Evolutionary conservation across 2,329 filamentous ascomycete species (phyloP), one percentile per base, ranked within the genome.

Genomic region (Verticillium zaregamsianum): DNA sequence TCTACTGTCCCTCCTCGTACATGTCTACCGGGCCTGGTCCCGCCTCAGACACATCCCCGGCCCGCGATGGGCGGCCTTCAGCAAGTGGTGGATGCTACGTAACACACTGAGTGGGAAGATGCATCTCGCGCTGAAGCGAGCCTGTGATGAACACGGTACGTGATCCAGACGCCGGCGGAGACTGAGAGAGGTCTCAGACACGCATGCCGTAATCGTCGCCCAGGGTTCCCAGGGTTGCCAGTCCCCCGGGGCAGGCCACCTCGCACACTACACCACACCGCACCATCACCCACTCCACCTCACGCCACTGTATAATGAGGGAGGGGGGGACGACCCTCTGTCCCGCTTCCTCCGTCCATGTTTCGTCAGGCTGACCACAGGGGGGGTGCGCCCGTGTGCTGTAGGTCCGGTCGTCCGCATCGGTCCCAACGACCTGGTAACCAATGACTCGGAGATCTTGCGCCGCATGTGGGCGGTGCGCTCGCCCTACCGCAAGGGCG

Each of bases 351-450:
- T 14, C 14, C 33, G n/a, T 28, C 28, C 33, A 9, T 17, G 60
- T 65, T 61, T 64, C 60, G 35, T 60, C 60, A 64, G 62, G 64
- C 64, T 64, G 62, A 60, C 63, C 59, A 65, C 64, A 62, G 52
- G 52, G 39, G 52, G 49, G 45, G n/a, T 45, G n/a, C 39, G 39
- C 39, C 39, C 8, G 17, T 45, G 39, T 28, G 39, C 9, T 12
- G 23, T 63, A 74, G 72, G 73, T 33, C 68, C 72, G 14, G 69
- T 76, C 20, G 72, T 71, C 32, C 72, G 75, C 60, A 70, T 77
- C 58, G 74, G 72, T 17, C 74, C 74, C 59, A 72, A 73, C 62
- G 70, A 71, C 57, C 63, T 77, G 52, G 66, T 73, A 39, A 77
- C 74, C 49, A 70, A 69, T 59, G 73, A 76, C 61, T 68, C 71